phyloP scores from a whole-genome alignment of 2,329 filamentous ascomycete genomes.

The Fusarium metavorans region DNA sequence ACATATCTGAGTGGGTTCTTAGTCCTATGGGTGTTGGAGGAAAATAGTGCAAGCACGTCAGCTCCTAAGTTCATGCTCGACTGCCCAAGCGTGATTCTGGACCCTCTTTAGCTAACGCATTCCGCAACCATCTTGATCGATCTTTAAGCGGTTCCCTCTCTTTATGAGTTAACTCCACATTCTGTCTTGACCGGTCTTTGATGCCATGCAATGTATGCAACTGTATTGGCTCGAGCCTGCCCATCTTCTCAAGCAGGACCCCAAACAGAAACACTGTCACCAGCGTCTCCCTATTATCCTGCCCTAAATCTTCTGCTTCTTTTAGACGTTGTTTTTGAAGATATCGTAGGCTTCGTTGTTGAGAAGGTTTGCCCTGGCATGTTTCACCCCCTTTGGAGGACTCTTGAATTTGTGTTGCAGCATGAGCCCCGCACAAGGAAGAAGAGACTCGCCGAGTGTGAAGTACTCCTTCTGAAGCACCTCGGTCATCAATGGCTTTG shows the following conservation, averaged over 20 bases:
- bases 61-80: neutral
- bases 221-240: neutral
- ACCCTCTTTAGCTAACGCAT: neutral
- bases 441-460: neutral
- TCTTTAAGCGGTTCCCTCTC: neutral
- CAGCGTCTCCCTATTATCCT: neutral
- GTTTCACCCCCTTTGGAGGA: neutral
- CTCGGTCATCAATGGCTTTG: neutral
- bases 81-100: too few species aligned
- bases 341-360: neutral
- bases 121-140: neutral
- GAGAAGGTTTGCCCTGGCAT: neutral
- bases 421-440: neutral
- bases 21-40: too few species aligned
- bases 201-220: neutral
- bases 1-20: too few species aligned
- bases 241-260: neutral
- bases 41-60: neutral
- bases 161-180: neutral
- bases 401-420: neutral
- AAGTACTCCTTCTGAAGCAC: neutral
- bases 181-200: neutral
- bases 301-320: neutral
- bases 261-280: neutral
- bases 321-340: neutral